A percentile compares a stretch with the other conserved stretches of the same genome.
These are phyloP conservation scores for Candida xiaguanensis DNA, from an alignment of 805 yeast species.

Conservation along the genomic window DNA sequence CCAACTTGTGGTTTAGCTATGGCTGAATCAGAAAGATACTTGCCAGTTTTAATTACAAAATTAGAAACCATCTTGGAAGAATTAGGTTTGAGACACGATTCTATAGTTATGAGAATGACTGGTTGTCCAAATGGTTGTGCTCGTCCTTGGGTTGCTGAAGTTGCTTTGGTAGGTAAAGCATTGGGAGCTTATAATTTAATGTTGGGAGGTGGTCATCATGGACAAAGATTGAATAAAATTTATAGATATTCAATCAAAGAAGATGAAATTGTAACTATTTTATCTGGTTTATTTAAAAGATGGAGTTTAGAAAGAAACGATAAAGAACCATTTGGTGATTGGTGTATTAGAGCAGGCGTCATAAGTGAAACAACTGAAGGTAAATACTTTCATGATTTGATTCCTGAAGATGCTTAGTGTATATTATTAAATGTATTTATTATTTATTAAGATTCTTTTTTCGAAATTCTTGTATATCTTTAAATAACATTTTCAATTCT, in stretches of 20 bases:
- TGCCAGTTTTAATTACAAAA: conserved; percentile 78
- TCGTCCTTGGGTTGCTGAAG: conserved; percentile 96
- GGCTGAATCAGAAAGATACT: conserved; percentile 95
- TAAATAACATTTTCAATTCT: conserved; percentile 26
- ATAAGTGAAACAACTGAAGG: conserved; percentile 89
- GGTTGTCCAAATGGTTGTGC: conserved; percentile 99
- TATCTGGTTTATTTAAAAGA: conserved; percentile 85
- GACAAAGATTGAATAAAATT: conserved; percentile 87
- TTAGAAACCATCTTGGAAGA: conserved; percentile 87
- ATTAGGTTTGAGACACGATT: conserved; percentile 88
- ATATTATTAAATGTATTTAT: conserved; percentile 1
- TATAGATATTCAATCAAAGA: conserved; percentile 86
- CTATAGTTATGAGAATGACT: conserved; percentile 96
- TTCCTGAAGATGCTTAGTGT: conserved; percentile 66
- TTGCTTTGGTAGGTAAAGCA: conserved; percentile 94
- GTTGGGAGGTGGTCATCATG: conserved; percentile 95
- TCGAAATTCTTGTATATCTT: conserved; percentile 16
- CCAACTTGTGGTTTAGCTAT: conserved; percentile 98
- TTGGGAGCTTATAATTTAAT: conserved; percentile 87
- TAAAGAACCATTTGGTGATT: conserved; percentile 95
- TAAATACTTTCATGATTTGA: conserved; percentile 89
- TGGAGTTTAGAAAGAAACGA: conserved; percentile 91
- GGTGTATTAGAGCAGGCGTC: conserved; percentile 79
- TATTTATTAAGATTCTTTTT: conserved; percentile 2
- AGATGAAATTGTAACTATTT: conserved; percentile 72